phyloP scores from a whole-genome alignment of 345 rosid species.

The Laguncularia racemosa region DNA sequence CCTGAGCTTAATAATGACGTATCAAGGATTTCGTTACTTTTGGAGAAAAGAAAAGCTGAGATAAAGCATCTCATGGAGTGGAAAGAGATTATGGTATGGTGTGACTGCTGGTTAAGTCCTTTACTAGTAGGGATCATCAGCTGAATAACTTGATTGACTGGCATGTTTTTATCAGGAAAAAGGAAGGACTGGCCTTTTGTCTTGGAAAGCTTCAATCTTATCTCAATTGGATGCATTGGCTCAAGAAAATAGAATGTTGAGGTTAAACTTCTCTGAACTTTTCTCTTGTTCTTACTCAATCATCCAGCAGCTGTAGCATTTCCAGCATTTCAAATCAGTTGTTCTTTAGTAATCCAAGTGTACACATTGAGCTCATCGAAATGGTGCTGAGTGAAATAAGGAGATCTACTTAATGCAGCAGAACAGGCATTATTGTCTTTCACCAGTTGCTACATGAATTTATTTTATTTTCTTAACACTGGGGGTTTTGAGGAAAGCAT shows the following conservation, averaged over 20 bases:
- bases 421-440: no score
- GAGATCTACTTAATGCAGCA: no score
- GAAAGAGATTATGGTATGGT: constrained; percentile 55
- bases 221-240: constrained; percentile 51
- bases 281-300: not conserved
- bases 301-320: no score
- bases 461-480: no score
- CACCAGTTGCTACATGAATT: no score
- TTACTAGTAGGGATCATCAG: no score
- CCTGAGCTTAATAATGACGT: constrained; percentile 58
- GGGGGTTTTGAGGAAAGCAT: no score
- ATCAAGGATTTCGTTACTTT: constrained; percentile 31
- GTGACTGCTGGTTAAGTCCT: not conserved
- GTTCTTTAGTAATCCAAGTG: no score
- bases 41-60: constrained; percentile 53
- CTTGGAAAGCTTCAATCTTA: constrained; percentile 54
- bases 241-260: constrained; percentile 55
- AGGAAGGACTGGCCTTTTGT: constrained; percentile 36
- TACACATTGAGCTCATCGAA: no score
- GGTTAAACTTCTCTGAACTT: constrained; percentile 34
- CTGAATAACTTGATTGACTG: not conserved
- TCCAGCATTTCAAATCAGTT: no score
- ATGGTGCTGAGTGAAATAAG: no score
- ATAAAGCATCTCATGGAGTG: constrained; percentile 45
- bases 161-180: constrained; percentile 36